phyloP scores from a whole-genome alignment of 306 rosid genomes.

The Vachellia pachyceras region DNA sequence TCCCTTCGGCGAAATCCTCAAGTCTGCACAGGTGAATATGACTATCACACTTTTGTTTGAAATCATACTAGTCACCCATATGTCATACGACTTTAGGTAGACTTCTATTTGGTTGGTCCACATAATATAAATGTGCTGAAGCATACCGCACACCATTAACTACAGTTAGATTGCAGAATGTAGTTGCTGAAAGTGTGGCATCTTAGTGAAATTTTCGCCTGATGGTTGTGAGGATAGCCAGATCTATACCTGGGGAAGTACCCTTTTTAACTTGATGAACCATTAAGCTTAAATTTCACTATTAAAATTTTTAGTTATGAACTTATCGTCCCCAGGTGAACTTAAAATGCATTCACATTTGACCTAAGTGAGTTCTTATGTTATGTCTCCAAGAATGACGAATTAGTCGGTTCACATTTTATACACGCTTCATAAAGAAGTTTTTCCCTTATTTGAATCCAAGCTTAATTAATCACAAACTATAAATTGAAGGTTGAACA shows the following conservation, averaged over 20 bases:
- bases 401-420: neutral
- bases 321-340: neutral
- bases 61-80: neutral
- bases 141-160: neutral
- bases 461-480: neutral
- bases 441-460: neutral
- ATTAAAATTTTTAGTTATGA: neutral
- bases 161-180: neutral
- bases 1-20: constrained; percentile 54
- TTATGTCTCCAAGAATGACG: neutral
- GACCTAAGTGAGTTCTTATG: neutral
- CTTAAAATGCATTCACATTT: constrained; percentile 4
- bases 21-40: constrained; percentile 53
- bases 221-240: neutral
- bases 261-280: neutral
- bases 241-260: constrained; percentile 2
- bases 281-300: neutral
- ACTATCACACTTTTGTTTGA: neutral
- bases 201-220: neutral
- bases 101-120: neutral
- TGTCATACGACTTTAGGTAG: neutral
- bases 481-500: neutral
- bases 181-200: constrained; percentile 12
- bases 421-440: neutral
- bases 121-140: neutral